phyloP scores from a whole-genome alignment of 805 yeast genomes.

The Myxozyma neotropica region DNA sequence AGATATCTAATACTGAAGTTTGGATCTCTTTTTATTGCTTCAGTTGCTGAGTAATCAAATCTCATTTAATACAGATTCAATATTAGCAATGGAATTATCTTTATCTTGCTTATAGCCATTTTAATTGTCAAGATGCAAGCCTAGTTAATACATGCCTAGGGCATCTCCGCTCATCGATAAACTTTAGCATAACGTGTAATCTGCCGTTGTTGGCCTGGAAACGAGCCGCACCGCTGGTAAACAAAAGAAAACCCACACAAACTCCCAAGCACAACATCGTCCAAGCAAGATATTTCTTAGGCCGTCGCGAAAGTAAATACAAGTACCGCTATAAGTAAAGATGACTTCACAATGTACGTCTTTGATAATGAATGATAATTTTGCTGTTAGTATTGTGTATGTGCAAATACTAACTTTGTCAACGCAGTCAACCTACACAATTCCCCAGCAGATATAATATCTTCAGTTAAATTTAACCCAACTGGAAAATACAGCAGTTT shows the following conservation, averaged over 20 bases:
- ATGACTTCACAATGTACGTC: conserved; percentile 18
- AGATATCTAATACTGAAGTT: too few species aligned
- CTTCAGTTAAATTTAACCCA: conserved; percentile 24
- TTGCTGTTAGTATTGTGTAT: not conserved
- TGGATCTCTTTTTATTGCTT: too few species aligned
- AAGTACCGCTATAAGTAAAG: not conserved
- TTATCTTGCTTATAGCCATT: too few species aligned
- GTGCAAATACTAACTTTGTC: not conserved
- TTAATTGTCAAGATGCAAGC: too few species aligned
- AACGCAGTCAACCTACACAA: conserved; percentile 17
- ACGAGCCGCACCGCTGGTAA: conserved; percentile 16
- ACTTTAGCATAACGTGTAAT: not conserved
- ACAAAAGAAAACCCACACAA: not conserved
- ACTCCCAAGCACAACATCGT: not conserved
- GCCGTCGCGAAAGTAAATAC: not conserved
- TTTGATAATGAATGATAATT: too few species aligned
- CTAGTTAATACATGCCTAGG: too few species aligned
- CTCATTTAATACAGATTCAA: too few species aligned
- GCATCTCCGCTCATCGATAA: too few species aligned
- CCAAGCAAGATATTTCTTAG: not conserved
- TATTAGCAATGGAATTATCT: too few species aligned
- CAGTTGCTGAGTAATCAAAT: too few species aligned
- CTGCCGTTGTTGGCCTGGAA: conserved; percentile 9
- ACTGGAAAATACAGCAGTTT: conserved; percentile 32
- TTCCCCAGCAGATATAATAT: conserved; percentile 27